A percentile compares a stretch with the other conserved stretches of the same genome.
Conservation (phyloP, 257 asterid species). For the Plantago major region DNA sequence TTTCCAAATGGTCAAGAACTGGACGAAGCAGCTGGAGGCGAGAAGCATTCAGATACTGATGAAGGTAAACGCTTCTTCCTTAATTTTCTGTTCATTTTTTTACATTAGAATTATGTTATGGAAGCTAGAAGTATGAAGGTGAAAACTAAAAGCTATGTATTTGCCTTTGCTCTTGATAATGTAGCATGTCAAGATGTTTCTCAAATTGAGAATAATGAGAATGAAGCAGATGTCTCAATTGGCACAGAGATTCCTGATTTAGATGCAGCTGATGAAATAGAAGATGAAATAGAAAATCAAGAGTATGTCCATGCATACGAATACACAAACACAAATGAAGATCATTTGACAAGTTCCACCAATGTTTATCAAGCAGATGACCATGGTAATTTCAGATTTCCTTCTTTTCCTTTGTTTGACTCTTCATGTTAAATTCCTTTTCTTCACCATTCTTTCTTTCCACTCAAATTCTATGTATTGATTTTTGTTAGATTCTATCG, state of each 20-base stretch:
- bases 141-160: neutral
- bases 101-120: neutral
- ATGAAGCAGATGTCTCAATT: constrained; percentile 85
- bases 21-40: constrained; percentile 15
- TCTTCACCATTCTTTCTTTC: neutral
- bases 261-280: constrained; percentile 59
- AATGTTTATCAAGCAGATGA: constrained; percentile 26
- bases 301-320: constrained; percentile 30
- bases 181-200: constrained; percentile 52
- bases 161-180: constrained; percentile 21
- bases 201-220: constrained; percentile 46
- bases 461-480: constrained; percentile 1
- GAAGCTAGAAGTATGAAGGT: neutral
- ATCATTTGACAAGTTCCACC: constrained; percentile 34
- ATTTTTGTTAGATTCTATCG: constrained; percentile 34
- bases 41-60: constrained; percentile 26
- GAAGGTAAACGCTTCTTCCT: constrained; percentile 22
- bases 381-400: constrained; percentile 42
- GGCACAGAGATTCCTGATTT: constrained; percentile 96
- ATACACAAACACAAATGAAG: constrained; percentile 27
- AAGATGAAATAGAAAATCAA: constrained; percentile 50
- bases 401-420: neutral
- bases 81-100: too few relatives aligned
- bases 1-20: constrained; percentile 13
- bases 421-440: neutral